Evolutionary conservation across 352 stramenopile species (phyloP), one percentile per base, ranked within the genome.

Genomic region (Phytophthora brassicae): DNA sequence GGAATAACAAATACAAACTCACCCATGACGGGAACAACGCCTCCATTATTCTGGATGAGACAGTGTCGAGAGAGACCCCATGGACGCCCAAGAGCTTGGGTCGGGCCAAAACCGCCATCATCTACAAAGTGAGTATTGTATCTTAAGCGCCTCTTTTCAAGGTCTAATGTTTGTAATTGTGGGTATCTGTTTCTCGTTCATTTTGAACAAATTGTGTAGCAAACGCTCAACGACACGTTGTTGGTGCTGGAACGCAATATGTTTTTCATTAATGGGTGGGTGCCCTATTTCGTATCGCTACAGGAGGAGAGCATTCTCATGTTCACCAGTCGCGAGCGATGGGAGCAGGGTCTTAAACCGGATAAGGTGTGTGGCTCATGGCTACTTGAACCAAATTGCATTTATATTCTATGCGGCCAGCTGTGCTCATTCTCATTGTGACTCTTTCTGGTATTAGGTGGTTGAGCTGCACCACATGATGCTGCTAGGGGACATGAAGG

Each of bases 21-120:
- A 72, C 68, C 48, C 86, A 95, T 42, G 71, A 95, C 46, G 86
- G 77, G 31, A 90, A 92, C 68, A 92, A 92, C 35, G 84, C 86
- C 8, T 93, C 84, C 6, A 93, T 95, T 24, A 64, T 90, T 4
- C 54, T 84, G 8, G 70, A 90, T 13, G 76, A 87, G 35, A 72
- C 76, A 16, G 33, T 58, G 9, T 59, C 61, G 12, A 49, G 70
- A 0, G 67, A 88, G 54, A 91, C 79, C 42, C 84, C 86, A 24
- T 95, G 86, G 86, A 90, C 86, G 1, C 84, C 86, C n/a, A 89
- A 89, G 43, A 91, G 82, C 23, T 73, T 95, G n/a, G 82, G 86
- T 4, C 79, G 86, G 33, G 84, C 86, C 28, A 95, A 95, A 61
- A 90, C 82, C 0, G 86, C 84, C 5, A 92, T 95, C 48, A 85